Conservation (phyloP, 2,329 filamentous ascomycete species). For the Calonectria crousiana region DNA sequence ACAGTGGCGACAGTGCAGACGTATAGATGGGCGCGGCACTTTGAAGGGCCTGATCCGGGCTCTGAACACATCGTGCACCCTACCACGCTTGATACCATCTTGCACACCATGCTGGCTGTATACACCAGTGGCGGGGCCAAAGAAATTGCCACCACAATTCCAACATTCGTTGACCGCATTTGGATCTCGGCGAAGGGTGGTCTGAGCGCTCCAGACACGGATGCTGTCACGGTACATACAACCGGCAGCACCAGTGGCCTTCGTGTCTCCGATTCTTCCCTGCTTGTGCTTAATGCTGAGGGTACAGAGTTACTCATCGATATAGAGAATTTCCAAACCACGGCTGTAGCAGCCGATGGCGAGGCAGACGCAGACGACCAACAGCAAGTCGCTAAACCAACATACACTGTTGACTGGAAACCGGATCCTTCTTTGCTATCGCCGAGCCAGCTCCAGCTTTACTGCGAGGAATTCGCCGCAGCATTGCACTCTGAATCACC, state of each 20-base stretch:
- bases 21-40: not conserved
- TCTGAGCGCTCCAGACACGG: not conserved
- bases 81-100: conserved; percentile 7
- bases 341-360: not conserved
- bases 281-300: not conserved
- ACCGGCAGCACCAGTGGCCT: not conserved
- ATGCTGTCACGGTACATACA: not conserved
- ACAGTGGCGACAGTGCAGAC: not conserved
- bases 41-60: not conserved
- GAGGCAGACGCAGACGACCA: not conserved
- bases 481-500: not conserved
- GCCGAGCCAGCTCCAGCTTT: not conserved
- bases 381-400: not conserved
- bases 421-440: not conserved
- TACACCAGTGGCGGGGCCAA: not conserved
- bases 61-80: conserved; percentile 9
- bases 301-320: not conserved
- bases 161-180: conserved; percentile 1
- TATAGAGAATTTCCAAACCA: conserved; percentile 29
- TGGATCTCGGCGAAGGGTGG: not conserved
- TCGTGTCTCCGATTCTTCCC: not conserved
- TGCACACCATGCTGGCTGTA: not conserved
- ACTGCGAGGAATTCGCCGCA: not conserved
- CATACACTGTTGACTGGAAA: not conserved
- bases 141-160: not conserved